A percentile compares a stretch with the other conserved stretches of the same genome.
Conservation (phyloP, 192 early-diverging fungal species). For the Umbelopsis vinacea region DNA sequence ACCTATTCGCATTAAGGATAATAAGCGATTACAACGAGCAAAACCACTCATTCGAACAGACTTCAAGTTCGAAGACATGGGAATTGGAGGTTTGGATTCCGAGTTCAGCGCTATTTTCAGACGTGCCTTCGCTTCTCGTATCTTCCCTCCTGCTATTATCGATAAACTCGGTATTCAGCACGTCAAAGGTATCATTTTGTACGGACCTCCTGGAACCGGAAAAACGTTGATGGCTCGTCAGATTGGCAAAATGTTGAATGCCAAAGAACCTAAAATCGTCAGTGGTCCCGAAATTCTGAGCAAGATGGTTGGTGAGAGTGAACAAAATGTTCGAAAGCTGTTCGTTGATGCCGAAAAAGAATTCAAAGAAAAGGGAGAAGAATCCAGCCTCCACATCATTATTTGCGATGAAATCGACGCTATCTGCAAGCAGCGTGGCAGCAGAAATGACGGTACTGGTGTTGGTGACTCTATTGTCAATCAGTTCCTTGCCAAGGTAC, state of each 20-base stretch:
- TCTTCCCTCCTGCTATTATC: slow-evolving; percentile 91
- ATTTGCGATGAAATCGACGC: slow-evolving; percentile 99
- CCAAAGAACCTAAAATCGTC: slow-evolving; percentile 91
- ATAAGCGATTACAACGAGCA: slow-evolving; percentile 48
- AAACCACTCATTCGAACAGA: slow-evolving; percentile 88
- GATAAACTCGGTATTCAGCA: slow-evolving; percentile 97
- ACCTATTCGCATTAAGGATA: slow-evolving; percentile 74
- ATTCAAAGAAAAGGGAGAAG: slow-evolving; percentile 91
- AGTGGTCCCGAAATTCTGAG: slow-evolving; percentile 96
- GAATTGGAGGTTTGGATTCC: slow-evolving; percentile 95
- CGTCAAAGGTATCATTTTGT: slow-evolving; percentile 90
- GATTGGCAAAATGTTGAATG: slow-evolving; percentile 99
- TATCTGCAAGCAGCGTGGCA: slow-evolving; percentile 97
- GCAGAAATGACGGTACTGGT: slow-evolving; percentile 89
- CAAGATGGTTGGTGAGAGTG: slow-evolving; percentile 96
- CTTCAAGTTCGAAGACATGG: slow-evolving; percentile 97
- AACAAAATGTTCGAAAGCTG: slow-evolving; percentile 96
- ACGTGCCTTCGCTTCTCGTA: slow-evolving; percentile 96
- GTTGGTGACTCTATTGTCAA: slow-evolving; percentile 98
- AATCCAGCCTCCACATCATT: slow-evolving; percentile 93
- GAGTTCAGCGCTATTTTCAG: slow-evolving; percentile 96
- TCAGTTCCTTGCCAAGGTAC: slow-evolving; percentile 90
- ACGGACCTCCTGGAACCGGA: slow-evolving; percentile 96
- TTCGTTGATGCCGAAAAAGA: slow-evolving; percentile 95
- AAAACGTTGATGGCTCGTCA: slow-evolving; percentile 98